phyloP scores from a whole-genome alignment of 108 stramenopile genomes.

The Fragilariopsis cylindrus region DNA sequence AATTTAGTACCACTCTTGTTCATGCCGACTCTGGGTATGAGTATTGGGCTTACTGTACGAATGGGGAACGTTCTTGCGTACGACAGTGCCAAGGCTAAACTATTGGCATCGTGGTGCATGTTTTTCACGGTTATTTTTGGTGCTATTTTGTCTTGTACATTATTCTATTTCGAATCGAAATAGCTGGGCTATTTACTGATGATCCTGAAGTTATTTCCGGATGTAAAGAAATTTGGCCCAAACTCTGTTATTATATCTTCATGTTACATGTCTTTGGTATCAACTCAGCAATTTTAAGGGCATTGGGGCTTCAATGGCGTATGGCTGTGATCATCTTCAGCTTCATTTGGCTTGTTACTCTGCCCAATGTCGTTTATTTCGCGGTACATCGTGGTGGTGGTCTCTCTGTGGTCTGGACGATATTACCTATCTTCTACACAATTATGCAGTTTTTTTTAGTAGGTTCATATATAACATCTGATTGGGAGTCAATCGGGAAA shows the following conservation, averaged over 20 bases:
- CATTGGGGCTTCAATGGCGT: slow-evolving; percentile 53
- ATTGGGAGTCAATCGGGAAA: slow-evolving; percentile 42
- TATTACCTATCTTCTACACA: slow-evolving; percentile 38
- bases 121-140: slow-evolving; percentile 24
- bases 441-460: slow-evolving; percentile 41
- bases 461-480: slow-evolving; percentile 24
- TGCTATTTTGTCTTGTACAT: slow-evolving; percentile 3
- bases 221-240: slow-evolving; percentile 42
- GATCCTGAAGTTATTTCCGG: slow-evolving; percentile 39
- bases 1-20: slow-evolving; percentile 49
- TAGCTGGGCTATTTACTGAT: slow-evolving; percentile 37
- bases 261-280: slow-evolving; percentile 48
- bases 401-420: slow-evolving; percentile 35
- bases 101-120: slow-evolving; percentile 43
- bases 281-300: slow-evolving; percentile 41
- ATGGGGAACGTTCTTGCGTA: slow-evolving; percentile 45
- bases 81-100: slow-evolving; percentile 36
- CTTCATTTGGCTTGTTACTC: slow-evolving; percentile 30
- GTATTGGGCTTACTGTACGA: slow-evolving; percentile 53
- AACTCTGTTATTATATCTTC: slow-evolving; percentile 45
- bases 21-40: slow-evolving; percentile 55
- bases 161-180: slow-evolving; percentile 31
- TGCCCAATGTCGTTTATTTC: slow-evolving; percentile 34
- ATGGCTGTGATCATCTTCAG: slow-evolving; percentile 42
- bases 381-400: slow-evolving; percentile 32